A percentile compares a stretch with the other conserved stretches of the same genome.
Conservation (phyloP, 176 grass and related monocot species). For the Musa acuminata region DNA sequence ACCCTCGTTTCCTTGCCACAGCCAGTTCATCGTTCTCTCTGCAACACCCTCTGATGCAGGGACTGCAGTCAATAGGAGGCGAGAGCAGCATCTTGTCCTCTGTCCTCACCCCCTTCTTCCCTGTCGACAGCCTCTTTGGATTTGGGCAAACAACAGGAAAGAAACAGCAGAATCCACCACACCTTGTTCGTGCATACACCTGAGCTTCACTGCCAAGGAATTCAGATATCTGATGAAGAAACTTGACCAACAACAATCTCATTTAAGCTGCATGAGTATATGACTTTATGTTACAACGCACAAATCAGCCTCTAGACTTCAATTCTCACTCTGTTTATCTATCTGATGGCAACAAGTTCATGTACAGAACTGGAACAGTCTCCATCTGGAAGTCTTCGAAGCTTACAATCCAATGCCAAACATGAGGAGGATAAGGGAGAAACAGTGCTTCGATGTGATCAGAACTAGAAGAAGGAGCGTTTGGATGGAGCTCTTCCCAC, state of each 20-base stretch:
- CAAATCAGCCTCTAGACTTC: too few species aligned
- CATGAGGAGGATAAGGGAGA: not conserved
- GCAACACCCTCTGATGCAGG: not conserved
- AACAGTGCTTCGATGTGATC: not conserved
- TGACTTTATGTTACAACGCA: not conserved
- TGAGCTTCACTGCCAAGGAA: too few species aligned
- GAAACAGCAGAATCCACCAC: not conserved
- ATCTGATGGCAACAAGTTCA: not conserved
- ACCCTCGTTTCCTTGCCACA: too few species aligned
- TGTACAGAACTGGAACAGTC: not conserved
- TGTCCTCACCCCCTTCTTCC: too few species aligned
- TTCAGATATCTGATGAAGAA: too few species aligned
- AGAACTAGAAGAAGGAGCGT: conserved; percentile 76
- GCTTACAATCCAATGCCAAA: too few species aligned
- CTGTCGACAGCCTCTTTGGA: too few species aligned
- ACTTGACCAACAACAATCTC: not conserved
- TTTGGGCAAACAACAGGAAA: not conserved
- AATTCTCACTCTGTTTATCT: not conserved
- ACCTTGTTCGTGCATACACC: too few species aligned
- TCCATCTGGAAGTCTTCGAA: not conserved
- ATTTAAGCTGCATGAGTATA: not conserved
- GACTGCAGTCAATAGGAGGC: not conserved
- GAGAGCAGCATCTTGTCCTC: too few species aligned
- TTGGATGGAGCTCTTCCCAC: conserved; percentile 77
- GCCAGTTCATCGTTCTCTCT: too few species aligned